Evolutionary conservation across 306 rosid genomes (phyloP).

Genomic region (Elaeagnus macrophylla): DNA sequence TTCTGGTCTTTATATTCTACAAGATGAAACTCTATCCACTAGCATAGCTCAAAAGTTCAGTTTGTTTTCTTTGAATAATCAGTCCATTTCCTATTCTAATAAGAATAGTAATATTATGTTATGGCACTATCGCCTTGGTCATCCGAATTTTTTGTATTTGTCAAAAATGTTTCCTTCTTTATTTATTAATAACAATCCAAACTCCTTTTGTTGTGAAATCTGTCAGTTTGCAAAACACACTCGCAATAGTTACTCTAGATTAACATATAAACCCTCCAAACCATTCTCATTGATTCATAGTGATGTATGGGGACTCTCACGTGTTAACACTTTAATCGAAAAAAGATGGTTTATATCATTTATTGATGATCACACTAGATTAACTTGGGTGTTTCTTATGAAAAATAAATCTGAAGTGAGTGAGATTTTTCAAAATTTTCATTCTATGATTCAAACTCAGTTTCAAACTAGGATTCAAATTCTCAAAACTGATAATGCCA

Average conservation of each 20-base stretch:
- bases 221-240: conserved; percentile 10
- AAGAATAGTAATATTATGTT: background rate
- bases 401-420: conserved; percentile 3
- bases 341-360: conserved; percentile 2
- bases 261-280: background rate
- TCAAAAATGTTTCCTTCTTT: background rate
- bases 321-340: background rate
- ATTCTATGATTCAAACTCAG: background rate
- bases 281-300: background rate
- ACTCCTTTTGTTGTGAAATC: conserved; percentile 1
- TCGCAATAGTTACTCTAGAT: background rate
- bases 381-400: conserved; percentile 2
- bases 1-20: background rate
- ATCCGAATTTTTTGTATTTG: background rate
- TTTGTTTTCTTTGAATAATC: no score
- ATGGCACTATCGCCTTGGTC: conserved; percentile 2
- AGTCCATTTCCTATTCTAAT: background rate
- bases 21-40: no score
- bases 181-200: background rate
- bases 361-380: conserved; percentile 7
- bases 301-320: background rate
- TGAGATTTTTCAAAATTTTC: background rate
- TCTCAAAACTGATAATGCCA: background rate
- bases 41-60: no score
- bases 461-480: no score